Conservation (phyloP, 352 stramenopile species). For the Globisporangium heterothallicum region DNA sequence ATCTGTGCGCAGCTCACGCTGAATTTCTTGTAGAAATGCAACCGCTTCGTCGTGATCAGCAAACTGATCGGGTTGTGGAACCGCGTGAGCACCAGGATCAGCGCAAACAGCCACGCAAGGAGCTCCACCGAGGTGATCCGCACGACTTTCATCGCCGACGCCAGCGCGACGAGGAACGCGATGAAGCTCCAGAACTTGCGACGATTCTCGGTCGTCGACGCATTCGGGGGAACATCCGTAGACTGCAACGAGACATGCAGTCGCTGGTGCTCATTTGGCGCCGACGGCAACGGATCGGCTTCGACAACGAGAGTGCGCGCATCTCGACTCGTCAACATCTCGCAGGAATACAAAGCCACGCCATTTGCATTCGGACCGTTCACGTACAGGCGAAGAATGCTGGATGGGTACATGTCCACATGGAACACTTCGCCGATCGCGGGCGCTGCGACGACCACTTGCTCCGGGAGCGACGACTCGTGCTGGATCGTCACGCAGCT, state of each 20-base stretch:
- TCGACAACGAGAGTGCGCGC: slow-evolving; percentile 23
- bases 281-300: slow-evolving; percentile 31
- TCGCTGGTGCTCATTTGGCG: slow-evolving; percentile 20
- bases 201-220: slow-evolving; percentile 19
- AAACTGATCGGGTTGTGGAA: slow-evolving; percentile 54
- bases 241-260: slow-evolving; percentile 39
- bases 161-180: slow-evolving; percentile 33
- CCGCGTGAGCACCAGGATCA: slow-evolving; percentile 47
- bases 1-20: slow-evolving; percentile 35
- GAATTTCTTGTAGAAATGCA: slow-evolving; percentile 31
- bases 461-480: slow-evolving; percentile 55
- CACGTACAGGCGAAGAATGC: slow-evolving; percentile 68
- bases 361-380: slow-evolving; percentile 54
- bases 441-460: slow-evolving; percentile 45
- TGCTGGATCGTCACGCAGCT: slow-evolving; percentile 75
- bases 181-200: slow-evolving; percentile 42
- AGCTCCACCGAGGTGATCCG: slow-evolving; percentile 41
- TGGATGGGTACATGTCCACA: slow-evolving; percentile 69
- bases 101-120: slow-evolving; percentile 40
- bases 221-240: slow-evolving; percentile 17
- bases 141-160: slow-evolving; percentile 34
- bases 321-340: slow-evolving; percentile 32
- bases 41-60: slow-evolving; percentile 41
- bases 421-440: slow-evolving; percentile 38
- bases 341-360: slow-evolving; percentile 46